Evolutionary conservation across 305 asterid genomes (phyloP).

Genomic region (Solanum hybrid): DNA sequence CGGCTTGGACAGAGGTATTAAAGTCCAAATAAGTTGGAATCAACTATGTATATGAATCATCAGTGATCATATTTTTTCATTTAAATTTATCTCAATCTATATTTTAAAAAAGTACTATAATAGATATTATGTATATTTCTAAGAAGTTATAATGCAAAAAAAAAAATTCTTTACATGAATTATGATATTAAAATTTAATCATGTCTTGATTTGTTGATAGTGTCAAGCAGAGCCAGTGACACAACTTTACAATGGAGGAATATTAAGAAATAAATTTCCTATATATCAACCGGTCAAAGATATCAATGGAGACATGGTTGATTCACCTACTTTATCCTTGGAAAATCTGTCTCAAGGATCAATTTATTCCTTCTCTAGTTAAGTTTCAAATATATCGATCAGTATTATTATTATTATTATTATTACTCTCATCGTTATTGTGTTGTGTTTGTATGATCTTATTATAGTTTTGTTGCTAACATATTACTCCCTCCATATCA

Average conservation of each 20-base stretch:
- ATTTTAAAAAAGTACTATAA: neutral
- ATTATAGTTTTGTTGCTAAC: neutral
- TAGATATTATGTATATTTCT: neutral
- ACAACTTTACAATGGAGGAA: conserved; percentile 65
- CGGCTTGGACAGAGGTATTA: neutral
- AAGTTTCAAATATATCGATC: neutral
- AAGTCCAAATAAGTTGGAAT: neutral
- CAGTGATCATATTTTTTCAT: neutral
- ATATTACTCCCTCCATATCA: neutral
- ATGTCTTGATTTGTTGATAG: conserved; percentile 22
- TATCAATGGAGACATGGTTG: conserved; percentile 5
- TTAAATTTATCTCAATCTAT: neutral
- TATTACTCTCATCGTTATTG: neutral
- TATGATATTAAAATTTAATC: neutral
- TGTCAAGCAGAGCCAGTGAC: conserved; percentile 43
- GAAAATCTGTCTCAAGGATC: conserved; percentile 31
- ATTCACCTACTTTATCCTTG: conserved; percentile 23
- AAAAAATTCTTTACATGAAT: neutral
- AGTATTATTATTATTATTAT: no score
- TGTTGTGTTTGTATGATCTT: neutral
- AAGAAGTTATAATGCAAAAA: neutral
- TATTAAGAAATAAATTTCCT: conserved; percentile 29
- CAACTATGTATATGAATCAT: neutral
- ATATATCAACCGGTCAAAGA: neutral
- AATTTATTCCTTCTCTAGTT: conserved; percentile 61